Conservation (phyloP, 345 rosid species). For the Tarenaya hassleriana region DNA sequence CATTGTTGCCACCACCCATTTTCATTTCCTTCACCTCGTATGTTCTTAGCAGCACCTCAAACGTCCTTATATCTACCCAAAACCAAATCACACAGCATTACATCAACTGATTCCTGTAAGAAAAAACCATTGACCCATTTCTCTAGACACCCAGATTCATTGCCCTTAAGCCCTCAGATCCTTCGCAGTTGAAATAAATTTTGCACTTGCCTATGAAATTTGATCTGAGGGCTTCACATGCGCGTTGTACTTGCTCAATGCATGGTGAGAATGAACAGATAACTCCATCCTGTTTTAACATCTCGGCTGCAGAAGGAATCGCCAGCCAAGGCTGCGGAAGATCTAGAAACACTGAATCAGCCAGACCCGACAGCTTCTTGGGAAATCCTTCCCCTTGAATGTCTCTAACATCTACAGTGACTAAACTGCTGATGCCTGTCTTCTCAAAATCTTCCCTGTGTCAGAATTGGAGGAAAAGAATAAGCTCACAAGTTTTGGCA, state of each 20-base stretch:
- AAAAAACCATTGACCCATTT: no score
- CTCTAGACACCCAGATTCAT: no score
- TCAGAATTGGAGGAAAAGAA: conserved; percentile 13
- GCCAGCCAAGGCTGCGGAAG: conserved; percentile 89
- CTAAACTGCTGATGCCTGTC: conserved; percentile 64
- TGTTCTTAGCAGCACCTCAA: conserved; percentile 74
- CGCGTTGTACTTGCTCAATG: conserved; percentile 88
- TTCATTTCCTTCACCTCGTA: conserved; percentile 78
- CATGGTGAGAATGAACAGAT: conserved; percentile 95
- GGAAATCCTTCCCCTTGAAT: conserved; percentile 93
- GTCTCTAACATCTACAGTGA: conserved; percentile 82
- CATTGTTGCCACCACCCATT: conserved; percentile 20
- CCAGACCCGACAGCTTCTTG: conserved; percentile 51
- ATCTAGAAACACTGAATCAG: conserved; percentile 71
- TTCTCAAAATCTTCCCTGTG: conserved; percentile 74
- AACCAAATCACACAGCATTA: background rate
- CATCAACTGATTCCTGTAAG: background rate
- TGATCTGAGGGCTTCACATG: conserved; percentile 67
- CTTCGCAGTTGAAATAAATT: no score
- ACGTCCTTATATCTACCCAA: conserved; percentile 67
- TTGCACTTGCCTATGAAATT: conserved; percentile 71
- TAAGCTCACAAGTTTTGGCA: no score
- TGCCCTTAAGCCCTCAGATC: no score
- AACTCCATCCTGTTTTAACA: conserved; percentile 76
- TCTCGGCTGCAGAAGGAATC: conserved; percentile 66